Conservation (phyloP, 495 filamentous ascomycete species). For the Mytilinidion resinicola region DNA sequence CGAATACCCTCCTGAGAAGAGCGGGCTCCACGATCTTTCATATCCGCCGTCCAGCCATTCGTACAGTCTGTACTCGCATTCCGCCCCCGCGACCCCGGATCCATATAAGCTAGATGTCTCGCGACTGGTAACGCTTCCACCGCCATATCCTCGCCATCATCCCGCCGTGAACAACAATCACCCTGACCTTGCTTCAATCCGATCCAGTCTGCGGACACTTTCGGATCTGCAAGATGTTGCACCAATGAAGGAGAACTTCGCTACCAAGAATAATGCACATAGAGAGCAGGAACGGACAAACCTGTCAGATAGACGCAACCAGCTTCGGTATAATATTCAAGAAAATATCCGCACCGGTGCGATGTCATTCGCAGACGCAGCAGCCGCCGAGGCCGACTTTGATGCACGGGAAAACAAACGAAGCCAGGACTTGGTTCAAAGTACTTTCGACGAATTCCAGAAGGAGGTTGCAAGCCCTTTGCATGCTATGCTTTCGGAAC, state of each 20-base stretch:
- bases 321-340: slow-evolving; percentile 61
- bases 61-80: slow-evolving; percentile 24
- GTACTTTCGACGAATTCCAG: slow-evolving; percentile 72
- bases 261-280: slow-evolving; percentile 26
- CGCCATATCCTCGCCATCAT: slow-evolving; percentile 86
- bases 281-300: slow-evolving; percentile 43
- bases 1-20: slow-evolving; percentile 82
- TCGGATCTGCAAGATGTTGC: slow-evolving; percentile 70
- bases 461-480: slow-evolving; percentile 67
- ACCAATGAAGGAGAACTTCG: slow-evolving; percentile 57
- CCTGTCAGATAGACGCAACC: slow-evolving; percentile 43
- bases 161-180: slow-evolving; percentile 95
- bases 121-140: slow-evolving; percentile 83
- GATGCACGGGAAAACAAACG: slow-evolving; percentile 55
- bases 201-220: slow-evolving; percentile 66
- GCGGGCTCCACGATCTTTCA: slow-evolving; percentile 63
- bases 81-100: slow-evolving; percentile 40
- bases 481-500: slow-evolving; percentile 58
- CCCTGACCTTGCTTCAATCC: slow-evolving; percentile 72
- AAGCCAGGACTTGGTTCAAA: slow-evolving; percentile 57
- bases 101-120: slow-evolving; percentile 72
- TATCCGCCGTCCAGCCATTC: slow-evolving; percentile 29
- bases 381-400: slow-evolving; percentile 64
- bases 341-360: slow-evolving; percentile 65
- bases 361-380: slow-evolving; percentile 74